Conservation (phyloP, 768 basidiomycete genomes). For the Postia placenta region DNA sequence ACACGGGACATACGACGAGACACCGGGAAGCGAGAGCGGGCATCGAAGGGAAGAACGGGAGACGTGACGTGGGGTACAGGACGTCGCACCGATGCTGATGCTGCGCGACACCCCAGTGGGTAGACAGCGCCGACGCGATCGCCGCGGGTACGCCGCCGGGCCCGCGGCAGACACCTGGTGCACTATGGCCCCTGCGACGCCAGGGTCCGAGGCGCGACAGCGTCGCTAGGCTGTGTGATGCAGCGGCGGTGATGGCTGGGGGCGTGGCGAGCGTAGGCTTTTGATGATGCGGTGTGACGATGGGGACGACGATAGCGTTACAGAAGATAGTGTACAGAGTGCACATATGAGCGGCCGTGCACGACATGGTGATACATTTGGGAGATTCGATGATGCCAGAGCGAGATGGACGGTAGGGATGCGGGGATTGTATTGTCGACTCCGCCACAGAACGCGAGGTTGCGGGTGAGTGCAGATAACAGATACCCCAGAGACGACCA, state of each 20-base stretch:
- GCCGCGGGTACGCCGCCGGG: too few species aligned
- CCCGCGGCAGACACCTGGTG: too few species aligned
- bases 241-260: not conserved
- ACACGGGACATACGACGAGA: not conserved
- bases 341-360: not conserved
- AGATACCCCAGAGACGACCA: not conserved
- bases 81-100: too few species aligned
- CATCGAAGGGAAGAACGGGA: too few species aligned
- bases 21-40: too few species aligned
- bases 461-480: not conserved
- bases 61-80: too few species aligned
- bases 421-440: not conserved
- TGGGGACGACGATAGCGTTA: not conserved
- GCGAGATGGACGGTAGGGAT: not conserved
- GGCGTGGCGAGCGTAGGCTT: not conserved
- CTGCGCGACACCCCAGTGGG: too few species aligned
- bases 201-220: too few species aligned
- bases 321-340: not conserved
- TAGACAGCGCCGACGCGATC: too few species aligned
- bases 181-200: not conserved
- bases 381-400: not conserved
- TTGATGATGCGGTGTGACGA: not conserved
- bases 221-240: not conserved
- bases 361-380: not conserved
- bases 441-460: not conserved